Base-by-base conservation (phyloP, 371 early-diverging fungal species). In the Cokeromyces recurvatus region DNA sequence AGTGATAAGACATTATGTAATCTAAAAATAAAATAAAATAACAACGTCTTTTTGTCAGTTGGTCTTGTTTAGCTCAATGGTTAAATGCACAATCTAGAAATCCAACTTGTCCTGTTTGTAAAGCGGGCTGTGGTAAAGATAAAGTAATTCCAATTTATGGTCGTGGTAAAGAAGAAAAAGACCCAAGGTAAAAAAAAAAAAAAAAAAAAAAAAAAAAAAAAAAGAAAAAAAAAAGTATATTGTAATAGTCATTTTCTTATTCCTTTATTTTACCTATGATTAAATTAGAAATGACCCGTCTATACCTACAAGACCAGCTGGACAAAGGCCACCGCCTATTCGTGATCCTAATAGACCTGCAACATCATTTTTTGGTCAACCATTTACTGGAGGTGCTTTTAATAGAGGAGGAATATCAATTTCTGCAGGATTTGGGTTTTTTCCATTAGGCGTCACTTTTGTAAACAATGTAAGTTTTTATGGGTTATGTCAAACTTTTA, bases 131-230 rank as follows among this genome's bases (percentile, higher is more conserved):
- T 59, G 82, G 80, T 14, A 75, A 81, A 53, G 85, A 85, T 36
- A 85, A 86, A 51, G 86, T 88, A n/a, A 85, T 88, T 32, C 88
- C 87, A 1, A 74, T 88, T 36, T 88, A 88, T 57, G 87, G 88
- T 31, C 79, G 88, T 25, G 88, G 88, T 17, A 75, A 69, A 50
- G 86, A 88, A 53, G 79, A 75, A 43, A 72, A 73, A 49, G 88
- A 86, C 51, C 87, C 86, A 45, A 80, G 88, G 78, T 78, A 71
- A 43, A 32, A 14, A 21, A 32, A 9, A n/a, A 6, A 34, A 15
- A 34, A 34, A 4, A 9, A 15, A 14, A 34, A n/a, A n/a, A 11
- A 9, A 6, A 9, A 34, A n/a, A 4, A 11, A n/a, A 11, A 34
- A n/a, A 4, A 11, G 7, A 4, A 15, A 6, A 14, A 11, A 15